Base-by-base conservation (phyloP, 2,329 filamentous ascomycete genomes). In the Aspergillus tanneri region DNA sequence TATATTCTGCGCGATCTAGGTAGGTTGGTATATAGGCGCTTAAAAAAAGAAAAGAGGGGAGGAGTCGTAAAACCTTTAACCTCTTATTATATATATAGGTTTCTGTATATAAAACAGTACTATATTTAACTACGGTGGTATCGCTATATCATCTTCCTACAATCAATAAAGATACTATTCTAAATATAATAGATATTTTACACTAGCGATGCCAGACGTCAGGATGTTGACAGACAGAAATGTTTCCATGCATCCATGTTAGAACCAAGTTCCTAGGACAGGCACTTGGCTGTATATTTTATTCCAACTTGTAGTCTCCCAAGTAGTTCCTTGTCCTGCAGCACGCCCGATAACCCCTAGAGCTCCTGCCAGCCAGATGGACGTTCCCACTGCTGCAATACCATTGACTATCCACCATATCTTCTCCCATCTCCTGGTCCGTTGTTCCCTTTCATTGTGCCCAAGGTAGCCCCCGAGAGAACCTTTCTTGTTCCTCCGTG, bases 291-390 rank as follows among this genome's bases (percentile, higher is more conserved):
- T 74, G 65, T 84, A 90, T 55, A 96, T 74, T 41, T 83, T 79
- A 72, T 96, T 87, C 69, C 92, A 96, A 41, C 87, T 78, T 57
- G 78, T 86, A 2, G 83, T 89, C 46, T 95, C 77, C 90, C 90
- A 96, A 0, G 90, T 90, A 3, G 79, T 74, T 1, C 82, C 84
- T 52, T 75, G 68, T 0, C 90, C 90, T 1, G 80, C 87, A n/a
- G n/a, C n/a, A 53, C 81, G 77, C 2, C 86, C 90, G 7, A 96
- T 83, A 12, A 96, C 76, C 0, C 87, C 89, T 25, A 96, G 68
- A 0, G 88, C 86, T 3, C 91, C 91, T 0, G 85, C 84, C 43
- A 91, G 82, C 91, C 91, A 96, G n/a, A 90, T 46, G 0, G 72
- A 78, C 6, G 83, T 78, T 2, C 86, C 67, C 0, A 77, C 69